phyloP scores from a whole-genome alignment of 1,284 basidiomycete species.

The Dichomitus squalens region DNA sequence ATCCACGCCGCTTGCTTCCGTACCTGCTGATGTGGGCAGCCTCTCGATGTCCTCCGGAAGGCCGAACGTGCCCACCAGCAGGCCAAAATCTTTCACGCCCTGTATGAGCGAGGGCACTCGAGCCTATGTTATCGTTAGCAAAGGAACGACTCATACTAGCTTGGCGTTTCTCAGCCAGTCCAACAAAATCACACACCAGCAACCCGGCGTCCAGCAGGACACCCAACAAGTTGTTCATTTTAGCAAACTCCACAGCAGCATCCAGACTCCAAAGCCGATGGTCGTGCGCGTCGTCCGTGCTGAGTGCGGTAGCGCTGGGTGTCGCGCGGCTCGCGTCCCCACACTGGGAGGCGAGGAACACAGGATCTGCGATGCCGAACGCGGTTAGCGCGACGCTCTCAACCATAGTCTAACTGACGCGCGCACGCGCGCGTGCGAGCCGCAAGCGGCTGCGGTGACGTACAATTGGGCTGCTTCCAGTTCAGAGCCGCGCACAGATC shows the following conservation, averaged over 20 bases:
- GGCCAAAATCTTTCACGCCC: conserved; percentile 86
- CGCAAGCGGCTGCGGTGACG: conserved; percentile 32
- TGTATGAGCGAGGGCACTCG: conserved; percentile 85
- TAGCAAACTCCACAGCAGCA: conserved; percentile 94
- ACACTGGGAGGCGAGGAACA: conserved; percentile 92
- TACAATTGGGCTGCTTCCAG: conserved; percentile 99
- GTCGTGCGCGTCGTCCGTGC: conserved; percentile 51
- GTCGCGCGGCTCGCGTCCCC: conserved; percentile 56
- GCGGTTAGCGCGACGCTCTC: conserved; percentile 4
- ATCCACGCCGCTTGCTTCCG: conserved; percentile 60
- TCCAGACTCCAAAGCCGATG: conserved; percentile 74
- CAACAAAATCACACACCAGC: conserved; percentile 56
- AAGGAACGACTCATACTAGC: background rate
- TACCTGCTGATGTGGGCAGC: conserved; percentile 42
- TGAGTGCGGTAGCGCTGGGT: conserved; percentile 44
- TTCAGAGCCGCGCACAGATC: conserved; percentile 89
- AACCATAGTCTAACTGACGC: conserved; percentile 1
- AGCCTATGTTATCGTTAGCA: conserved; percentile 40
- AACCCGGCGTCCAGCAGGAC: conserved; percentile 90
- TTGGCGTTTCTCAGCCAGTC: no score
- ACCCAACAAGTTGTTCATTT: conserved; percentile 91
- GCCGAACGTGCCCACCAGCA: conserved; percentile 84
- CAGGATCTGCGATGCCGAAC: conserved; percentile 70
- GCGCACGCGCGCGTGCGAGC: background rate
- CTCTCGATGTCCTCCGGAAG: conserved; percentile 46